A percentile compares a stretch with the other conserved stretches of the same genome.
These are phyloP conservation scores for Diospyros lotus DNA, from an alignment of 148 eudicot species.

Conservation along the genomic window DNA sequence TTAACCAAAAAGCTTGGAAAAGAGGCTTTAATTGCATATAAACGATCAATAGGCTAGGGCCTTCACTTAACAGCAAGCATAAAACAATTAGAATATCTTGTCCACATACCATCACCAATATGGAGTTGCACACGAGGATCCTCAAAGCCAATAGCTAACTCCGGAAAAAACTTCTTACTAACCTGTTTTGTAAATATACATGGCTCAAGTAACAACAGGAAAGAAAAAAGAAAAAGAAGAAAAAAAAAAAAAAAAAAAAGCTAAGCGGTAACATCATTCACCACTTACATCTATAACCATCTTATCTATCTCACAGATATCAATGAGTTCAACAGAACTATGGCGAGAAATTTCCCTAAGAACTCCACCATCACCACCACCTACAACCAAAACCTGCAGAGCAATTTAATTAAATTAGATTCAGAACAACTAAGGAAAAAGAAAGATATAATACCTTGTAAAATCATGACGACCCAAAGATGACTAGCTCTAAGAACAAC, in stretches of 20 bases:
- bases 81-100: background rate
- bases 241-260: background rate
- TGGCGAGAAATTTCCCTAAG: conserved; percentile 93
- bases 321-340: conserved; percentile 79
- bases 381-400: conserved; percentile 90
- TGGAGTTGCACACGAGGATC: conserved; percentile 92
- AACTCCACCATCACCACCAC: conserved; percentile 99
- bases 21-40: too few relatives aligned
- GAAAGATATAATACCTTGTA: background rate
- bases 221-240: too few relatives aligned
- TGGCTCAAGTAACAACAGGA: background rate
- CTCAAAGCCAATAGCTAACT: conserved; percentile 78
- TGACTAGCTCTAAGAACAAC: too few relatives aligned
- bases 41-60: too few relatives aligned
- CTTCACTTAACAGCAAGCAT: too few relatives aligned
- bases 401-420: background rate
- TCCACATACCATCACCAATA: conserved; percentile 81
- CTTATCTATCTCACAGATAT: conserved; percentile 94
- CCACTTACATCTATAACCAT: conserved; percentile 92
- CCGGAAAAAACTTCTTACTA: conserved; percentile 78
- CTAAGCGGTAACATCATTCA: background rate
- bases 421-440: too few relatives aligned
- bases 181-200: conserved; percentile 39
- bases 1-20: too few relatives aligned
- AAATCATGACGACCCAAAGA: too few relatives aligned